Evolutionary conservation across 768 basidiomycete species (phyloP), one percentile per base, ranked within the genome.

Genomic region (Termitomyces sp.): DNA sequence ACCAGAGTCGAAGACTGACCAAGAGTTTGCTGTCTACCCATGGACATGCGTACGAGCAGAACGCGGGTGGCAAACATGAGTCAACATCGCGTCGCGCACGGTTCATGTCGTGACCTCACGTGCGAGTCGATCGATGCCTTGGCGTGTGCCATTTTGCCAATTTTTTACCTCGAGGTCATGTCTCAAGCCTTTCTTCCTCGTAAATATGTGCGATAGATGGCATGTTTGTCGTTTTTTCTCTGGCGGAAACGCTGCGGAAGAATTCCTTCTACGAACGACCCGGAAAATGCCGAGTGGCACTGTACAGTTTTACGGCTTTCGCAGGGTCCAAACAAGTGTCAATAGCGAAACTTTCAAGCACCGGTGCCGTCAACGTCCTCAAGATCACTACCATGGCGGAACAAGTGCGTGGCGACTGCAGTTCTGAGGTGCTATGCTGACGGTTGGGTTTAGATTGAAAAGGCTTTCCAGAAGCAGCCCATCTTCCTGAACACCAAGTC

Each of bases 401-500:
- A 68, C 84, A 85, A 72, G 84, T 84, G 65, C 56, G 78, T 70
- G 11, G 2, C 24, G 40, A 40, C 13, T 33, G 3, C 22, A 40
- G 38, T 4, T 43, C 16, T 26, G 28, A 33, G 30, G 18, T 56
- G 51, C 38, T 52, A 44, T 38, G 20, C 38, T 44, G 35, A 45
- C 26, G 24, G 22, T 22, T 24, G 51, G 54, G 58, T 62, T 18
- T 69, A 98, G 90, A 86, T 95, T 71, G 95, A 98, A 78, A 97
- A 96, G 78, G 91, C 92, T 61, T 99, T 82, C 82, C 95, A 97
- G 78, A 97, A 97, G 80, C 97, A 99, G 75, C 83, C 87, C 71
- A 84, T 99, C 72, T 99, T 99, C 86, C 94, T 96, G 77, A 96
- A 96, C 77, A 82, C 92, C 73, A 98, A 98, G 84, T 79, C 84